Base-by-base conservation (phyloP, 2,329 filamentous ascomycete genomes). In the Pseudogymnoascus sp. region DNA sequence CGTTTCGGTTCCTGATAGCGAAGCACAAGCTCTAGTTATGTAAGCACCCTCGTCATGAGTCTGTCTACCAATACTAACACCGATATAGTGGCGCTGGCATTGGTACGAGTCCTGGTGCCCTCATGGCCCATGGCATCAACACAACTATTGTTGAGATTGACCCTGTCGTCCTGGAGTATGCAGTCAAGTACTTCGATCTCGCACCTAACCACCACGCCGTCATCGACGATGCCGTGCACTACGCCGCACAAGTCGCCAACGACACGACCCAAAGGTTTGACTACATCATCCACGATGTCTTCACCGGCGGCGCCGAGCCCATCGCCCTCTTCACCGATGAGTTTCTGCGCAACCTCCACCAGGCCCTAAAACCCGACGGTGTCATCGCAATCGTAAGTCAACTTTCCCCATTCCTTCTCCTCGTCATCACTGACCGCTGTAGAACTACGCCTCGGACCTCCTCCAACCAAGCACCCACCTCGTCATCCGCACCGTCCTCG, bases 201-300 rank as follows among this genome's bases (percentile, higher is more conserved):
- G 88, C 87, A 2, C 71, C 79, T 20, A 90, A 93, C 67, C 90
- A 94, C 74, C 89, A 83, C 0, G 81, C 88, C n/a, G 82, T 90
- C 60, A 86, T 97, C 64, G 83, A 86, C 58, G 91, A 99, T 68
- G 94, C 94, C 0, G 84, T 91, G 2, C 75, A 77, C n/a, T 96
- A 86, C 72, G 81, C 84, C 16, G 73, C 77, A 50, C 69, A 74
- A 59, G 70, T 80, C 57, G 76, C 77, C 60, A 69, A 74, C 58
- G 50, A 67, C 62, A 39, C 30, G 1, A 66, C 65, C 16, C 62
- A 77, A 54, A 78, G 78, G 28, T 99, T 88, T 72, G 88, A 97
- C 75, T 97, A 96, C 76, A 94, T 99, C 70, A 81, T 99, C 60
- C 94, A 99, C 73, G 94, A 99, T 67, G 94, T 99, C 22, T 99